Base-by-base conservation (phyloP, 805 yeast species). In the Priceomyces fermenticarens region DNA sequence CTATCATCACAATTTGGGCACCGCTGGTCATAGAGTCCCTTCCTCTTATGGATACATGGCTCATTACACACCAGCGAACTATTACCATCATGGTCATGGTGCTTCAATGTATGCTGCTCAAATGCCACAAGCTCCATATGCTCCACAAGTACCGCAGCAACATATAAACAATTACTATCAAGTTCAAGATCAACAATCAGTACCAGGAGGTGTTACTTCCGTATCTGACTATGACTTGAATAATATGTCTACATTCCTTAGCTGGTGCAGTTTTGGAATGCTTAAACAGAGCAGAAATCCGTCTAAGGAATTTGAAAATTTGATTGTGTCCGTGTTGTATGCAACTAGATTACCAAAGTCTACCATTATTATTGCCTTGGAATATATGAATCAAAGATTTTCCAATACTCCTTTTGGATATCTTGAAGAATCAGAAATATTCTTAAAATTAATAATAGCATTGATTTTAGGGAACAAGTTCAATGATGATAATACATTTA, bases 401-500 rank as follows among this genome's bases (percentile, higher is more conserved):
- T 59, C 70, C 35, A 40, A 58, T 30, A 56, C 53, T 36, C 35
- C 42, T 7, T 44, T 57, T 9, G 46, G 54, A 14, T 20, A 36
- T n/a, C 43, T 68, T 40, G 35, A 47, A 41, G 65, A 66, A 39
- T 53, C 54, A 36, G 67, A 73, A 45, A 54, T 69, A 55, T 86
- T 75, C 67, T 73, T 67, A 57, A 75, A 69, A 58, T 61, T 88
- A 32, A 80, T 83, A 32, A 72, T 85, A 14, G 75, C 95, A 2
- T 72, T 91, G 33, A 78, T 91, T 29, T 70, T 91, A 46, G 95
- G 97, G 35, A 91, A 91, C 70, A 91, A 91, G 67, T 88, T 88
- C 62, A 88, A 90, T 59, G 98, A 91, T 65, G 99, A 91, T 67
- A 89, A 91, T 66, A 91, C 97, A 23, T 91, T 91, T 59, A 88